Evolutionary conservation across 345 rosid genomes (phyloP), one percentile per base, ranked within the genome.

Genomic region (Lepidium sativum): DNA sequence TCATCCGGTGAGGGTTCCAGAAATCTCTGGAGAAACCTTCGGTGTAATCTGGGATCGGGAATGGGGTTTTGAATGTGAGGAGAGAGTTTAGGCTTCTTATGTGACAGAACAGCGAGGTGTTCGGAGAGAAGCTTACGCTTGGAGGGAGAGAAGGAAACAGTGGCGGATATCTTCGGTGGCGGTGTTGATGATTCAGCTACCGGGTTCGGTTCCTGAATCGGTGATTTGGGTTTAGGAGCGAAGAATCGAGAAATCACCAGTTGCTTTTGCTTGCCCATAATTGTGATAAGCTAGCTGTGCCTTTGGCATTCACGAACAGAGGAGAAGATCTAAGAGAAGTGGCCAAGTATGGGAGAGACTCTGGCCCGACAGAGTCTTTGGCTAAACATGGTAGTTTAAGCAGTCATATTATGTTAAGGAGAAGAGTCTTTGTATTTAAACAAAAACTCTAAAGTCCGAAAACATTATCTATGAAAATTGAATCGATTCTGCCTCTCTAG

Each of bases 221-320:
- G 64, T 40, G 78, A n/a, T 71, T 82, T 83, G 60, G 92, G 68
- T 76, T 87, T 87, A 20, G 91, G 87, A 54, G 92, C 79, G 60
- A 92, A 92, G 84, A 92, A 92, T 74, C 92, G 89, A 52, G 97
- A 92, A 68, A 92, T 79, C 10, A 77, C 82, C 54, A 80, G 97
- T 65, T 89, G 98, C 75, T 89, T 92, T 44, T 82, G 86, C 72
- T 84, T 92, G 17, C 90, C 86, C 96, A 85, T 86, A 3, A 34
- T 17, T n/a, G n/a, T n/a, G n/a, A n/a, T n/a, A n/a, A n/a, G n/a
- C n/a, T n/a, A n/a, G n/a, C n/a, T n/a, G n/a, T n/a, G n/a, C n/a
- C n/a, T n/a, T n/a, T n/a, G n/a, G n/a, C n/a, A n/a, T n/a, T n/a
- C n/a, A n/a, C n/a, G n/a, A n/a, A n/a, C n/a, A n/a, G n/a, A n/a